These are phyloP conservation scores for Penicillium arizonense DNA, from an alignment of 495 filamentous ascomycete species.

Conservation along the genomic window DNA sequence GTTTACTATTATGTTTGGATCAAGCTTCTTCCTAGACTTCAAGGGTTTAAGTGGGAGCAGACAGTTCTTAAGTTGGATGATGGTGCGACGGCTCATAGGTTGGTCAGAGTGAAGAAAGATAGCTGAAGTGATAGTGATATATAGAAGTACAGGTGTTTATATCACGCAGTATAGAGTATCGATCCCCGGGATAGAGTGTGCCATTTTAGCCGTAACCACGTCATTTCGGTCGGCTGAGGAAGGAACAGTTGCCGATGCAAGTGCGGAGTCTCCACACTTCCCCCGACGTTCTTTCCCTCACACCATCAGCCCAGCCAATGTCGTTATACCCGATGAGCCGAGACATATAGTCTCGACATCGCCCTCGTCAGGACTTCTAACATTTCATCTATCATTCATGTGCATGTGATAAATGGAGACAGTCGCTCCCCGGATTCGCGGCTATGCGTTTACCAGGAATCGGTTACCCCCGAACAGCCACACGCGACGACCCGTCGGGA, in stretches of 20 bases:
- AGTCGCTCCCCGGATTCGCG: background rate
- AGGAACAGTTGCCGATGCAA: background rate
- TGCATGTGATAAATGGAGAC: too few species aligned
- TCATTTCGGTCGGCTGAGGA: background rate
- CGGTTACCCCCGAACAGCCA: constrained; percentile 10
- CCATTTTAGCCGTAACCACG: constrained; percentile 4
- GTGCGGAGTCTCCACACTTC: background rate
- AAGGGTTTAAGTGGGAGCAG: constrained; percentile 53
- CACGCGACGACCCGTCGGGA: constrained; percentile 19
- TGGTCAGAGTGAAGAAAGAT: constrained; percentile 52
- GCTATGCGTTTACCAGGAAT: constrained; percentile 12
- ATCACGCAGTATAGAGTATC: too few species aligned
- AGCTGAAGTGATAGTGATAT: background rate
- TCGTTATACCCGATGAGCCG: too few species aligned
- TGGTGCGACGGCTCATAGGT: constrained; percentile 48
- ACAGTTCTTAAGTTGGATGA: constrained; percentile 48
- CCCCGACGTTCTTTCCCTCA: background rate
- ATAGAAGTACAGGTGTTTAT: background rate
- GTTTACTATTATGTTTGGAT: constrained; percentile 60
- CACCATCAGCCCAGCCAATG: background rate
- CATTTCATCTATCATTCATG: too few species aligned
- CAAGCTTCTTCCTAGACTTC: constrained; percentile 46
- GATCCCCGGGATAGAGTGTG: background rate
- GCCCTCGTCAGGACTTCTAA: too few species aligned
- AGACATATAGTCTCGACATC: too few species aligned